phyloP scores from a whole-genome alignment of 139 green algal species.

The Coelastrella sp. region DNA sequence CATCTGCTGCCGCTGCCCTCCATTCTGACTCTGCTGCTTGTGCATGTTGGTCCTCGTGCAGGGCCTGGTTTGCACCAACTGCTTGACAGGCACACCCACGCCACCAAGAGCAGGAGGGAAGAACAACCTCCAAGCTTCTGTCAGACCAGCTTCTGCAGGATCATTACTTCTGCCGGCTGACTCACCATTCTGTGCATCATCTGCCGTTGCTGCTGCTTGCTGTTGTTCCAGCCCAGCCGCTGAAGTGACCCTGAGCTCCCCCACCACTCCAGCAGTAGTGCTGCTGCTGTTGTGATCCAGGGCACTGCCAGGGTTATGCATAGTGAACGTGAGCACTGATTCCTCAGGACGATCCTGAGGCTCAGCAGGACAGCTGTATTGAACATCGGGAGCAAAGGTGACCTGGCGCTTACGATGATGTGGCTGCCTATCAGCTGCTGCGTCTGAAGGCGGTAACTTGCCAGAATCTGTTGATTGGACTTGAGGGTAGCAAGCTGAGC shows the following conservation, averaged over 20 bases:
- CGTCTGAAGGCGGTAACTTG: no score
- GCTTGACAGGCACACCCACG: slow-evolving; percentile 36
- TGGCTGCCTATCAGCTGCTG: background rate
- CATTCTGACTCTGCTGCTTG: background rate
- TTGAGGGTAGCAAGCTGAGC: no score
- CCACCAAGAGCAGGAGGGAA: slow-evolving; percentile 42
- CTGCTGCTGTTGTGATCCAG: background rate
- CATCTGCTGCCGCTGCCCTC: background rate
- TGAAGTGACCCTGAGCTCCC: slow-evolving; percentile 2
- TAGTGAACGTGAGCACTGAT: slow-evolving; percentile 42
- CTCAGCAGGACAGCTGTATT: slow-evolving; percentile 20
- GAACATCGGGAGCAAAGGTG: slow-evolving; percentile 13
- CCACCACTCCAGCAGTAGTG: background rate
- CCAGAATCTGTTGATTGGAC: no score
- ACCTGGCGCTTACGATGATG: slow-evolving; percentile 11
- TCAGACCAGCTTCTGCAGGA: background rate
- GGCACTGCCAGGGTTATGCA: background rate
- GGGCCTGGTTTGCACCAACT: background rate
- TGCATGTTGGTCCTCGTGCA: background rate
- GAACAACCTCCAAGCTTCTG: slow-evolving; percentile 9
- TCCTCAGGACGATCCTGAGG: slow-evolving; percentile 15
- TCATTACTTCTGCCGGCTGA: background rate
- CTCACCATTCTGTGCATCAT: background rate
- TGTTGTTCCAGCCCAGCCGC: background rate
- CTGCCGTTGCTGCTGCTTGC: slow-evolving; percentile 18